Evolutionary conservation across 805 yeast species (phyloP).

Genomic region (Lipomyces sp.): DNA sequence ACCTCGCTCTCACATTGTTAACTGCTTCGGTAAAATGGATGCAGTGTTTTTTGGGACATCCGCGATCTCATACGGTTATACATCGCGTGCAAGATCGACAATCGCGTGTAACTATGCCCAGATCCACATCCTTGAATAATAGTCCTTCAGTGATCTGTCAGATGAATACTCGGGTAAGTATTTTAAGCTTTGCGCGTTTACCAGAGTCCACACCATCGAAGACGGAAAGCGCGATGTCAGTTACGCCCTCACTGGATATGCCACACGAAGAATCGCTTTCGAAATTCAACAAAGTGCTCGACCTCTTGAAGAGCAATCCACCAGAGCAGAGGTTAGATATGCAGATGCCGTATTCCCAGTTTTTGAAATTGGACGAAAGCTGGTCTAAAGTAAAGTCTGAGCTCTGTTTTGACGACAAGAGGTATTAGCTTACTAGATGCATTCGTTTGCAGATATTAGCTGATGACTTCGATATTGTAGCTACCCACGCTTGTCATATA

Average conservation of each 20-base stretch:
- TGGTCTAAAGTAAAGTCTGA: no score
- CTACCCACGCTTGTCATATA: constrained; percentile 1
- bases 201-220: not conserved
- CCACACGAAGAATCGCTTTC: not conserved
- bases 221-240: constrained; percentile 1
- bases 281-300: no score
- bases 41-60: not conserved
- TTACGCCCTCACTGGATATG: not conserved
- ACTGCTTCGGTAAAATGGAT: not conserved
- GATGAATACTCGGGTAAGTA: not conserved
- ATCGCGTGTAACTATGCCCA: not conserved
- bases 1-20: no score
- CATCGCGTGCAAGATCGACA: constrained; percentile 4
- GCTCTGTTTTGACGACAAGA: no score
- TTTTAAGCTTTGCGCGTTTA: not conserved
- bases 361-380: no score
- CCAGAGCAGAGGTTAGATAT: no score
- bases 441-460: not conserved
- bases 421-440: no score
- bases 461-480: constrained; percentile 1
- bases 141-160: constrained; percentile 5
- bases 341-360: no score
- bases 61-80: not conserved
- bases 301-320: no score
- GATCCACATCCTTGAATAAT: not conserved